Evolutionary conservation across 192 early-diverging fungal species (phyloP), one percentile per base, ranked within the genome.

Genomic region (Linderina pennispora): DNA sequence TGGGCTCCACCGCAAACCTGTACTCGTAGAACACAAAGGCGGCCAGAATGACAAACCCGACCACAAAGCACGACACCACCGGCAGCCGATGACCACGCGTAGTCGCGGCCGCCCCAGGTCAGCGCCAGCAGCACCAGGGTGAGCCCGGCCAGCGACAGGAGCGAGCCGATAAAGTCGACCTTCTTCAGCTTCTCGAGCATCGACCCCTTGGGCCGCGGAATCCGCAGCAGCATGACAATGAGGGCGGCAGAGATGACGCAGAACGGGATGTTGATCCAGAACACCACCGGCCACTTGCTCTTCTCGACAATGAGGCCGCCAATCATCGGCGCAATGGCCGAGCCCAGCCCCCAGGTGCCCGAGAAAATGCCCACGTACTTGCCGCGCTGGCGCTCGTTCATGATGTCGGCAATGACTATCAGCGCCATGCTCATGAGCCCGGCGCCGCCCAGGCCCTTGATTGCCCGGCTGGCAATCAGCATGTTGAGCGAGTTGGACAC

Each of bases 201-300:
- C 4, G 62, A 48, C 2, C 72, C 64, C 16, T 38, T 56, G 3
- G 73, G 67, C 19, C 55, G 45, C 55, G 74, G 77, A 23, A 82
- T 76, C 39, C 85, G 70, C 18, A 89, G 56, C 0, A 88, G 74
- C 23, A 85, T 56, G 11, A 81, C 69, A 20, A 90, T 52, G 22
- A 70, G 58, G 4, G 76, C 58, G 28, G 79, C 49, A 8, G 65
- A 64, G 8, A 75, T 40, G 2, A 80, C 60, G 22, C 78, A 56
- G 50, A 91, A 40, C 25, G 88, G 88, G 6, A 92, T 41, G 62
- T 89, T 91, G 63, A 91, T 84, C 65, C 75, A 91, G 53, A 90
- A 90, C 40, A 80, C 80, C 61, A 79, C 81, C 32, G 68, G 66
- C 81, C 81, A 83, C n/a, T 58, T 65, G 42, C 63, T 45, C 32